Base-by-base conservation (phyloP, 805 yeast species). In the Candida koratica region DNA sequence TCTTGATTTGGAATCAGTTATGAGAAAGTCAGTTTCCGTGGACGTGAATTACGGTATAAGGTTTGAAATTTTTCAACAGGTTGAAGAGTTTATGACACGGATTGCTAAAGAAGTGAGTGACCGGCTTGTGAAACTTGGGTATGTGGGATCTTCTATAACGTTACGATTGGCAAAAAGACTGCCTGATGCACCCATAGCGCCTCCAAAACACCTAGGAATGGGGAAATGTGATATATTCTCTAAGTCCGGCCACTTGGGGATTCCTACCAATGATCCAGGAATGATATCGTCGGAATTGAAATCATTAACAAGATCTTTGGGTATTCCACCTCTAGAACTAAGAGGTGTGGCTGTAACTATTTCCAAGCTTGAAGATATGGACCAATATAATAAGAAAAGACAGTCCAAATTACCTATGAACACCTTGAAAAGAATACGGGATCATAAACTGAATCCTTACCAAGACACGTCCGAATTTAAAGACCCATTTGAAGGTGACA, bases 31-130 rank as follows among this genome's bases (percentile, higher is more conserved):
- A 1, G 72, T 90, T 0, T 86, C 95, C 0, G 83, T 88, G 4
- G 97, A 90, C 52, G 81, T 90, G 17, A 85, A 87, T 43, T 90
- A 87, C 81, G 97, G 96, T 0, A 84, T 90, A 1, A 54, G 97
- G 32, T 83, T 89, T 45, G 73, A 77, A 20, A 63, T 62, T 1
- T 64, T 72, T 19, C 54, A 58, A 0, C 86, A 90, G 51, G 75
- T 82, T 16, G 89, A 82, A 43, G 45, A 37, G 4, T 93, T 90
- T 49, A 51, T 86, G 7, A 60, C 66, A 23, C 60, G 73, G 13
- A 58, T 88, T 32, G 65, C 82, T 1, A 57, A 60, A 19, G 96
- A 87, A 49, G 51, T 93, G 33, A 60, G 70, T 33, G 43, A 57
- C 0, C 66, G 95, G 36, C 51, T 88, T 37, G 42, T 56, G 1